Conservation (phyloP, 768 basidiomycete genomes). For the Mycena metata region DNA sequence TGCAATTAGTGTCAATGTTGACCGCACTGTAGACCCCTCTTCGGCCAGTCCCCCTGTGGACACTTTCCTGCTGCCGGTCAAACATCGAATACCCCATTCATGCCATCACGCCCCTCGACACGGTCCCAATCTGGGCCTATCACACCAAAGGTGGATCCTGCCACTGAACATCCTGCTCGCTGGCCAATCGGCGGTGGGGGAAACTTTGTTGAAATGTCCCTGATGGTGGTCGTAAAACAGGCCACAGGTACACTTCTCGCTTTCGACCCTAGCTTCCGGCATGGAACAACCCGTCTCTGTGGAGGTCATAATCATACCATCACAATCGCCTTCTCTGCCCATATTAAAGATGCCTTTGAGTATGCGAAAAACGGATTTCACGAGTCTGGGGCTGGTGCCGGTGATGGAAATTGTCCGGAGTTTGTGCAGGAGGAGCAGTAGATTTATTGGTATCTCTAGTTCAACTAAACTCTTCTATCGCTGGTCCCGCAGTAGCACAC, state of each 20-base stretch:
- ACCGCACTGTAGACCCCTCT: conserved; percentile 1
- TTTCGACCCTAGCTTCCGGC: neutral
- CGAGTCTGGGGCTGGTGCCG: conserved; percentile 5
- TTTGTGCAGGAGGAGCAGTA: neutral
- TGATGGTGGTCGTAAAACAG: conserved; percentile 5
- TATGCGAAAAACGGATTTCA: conserved; percentile 2
- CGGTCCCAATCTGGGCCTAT: too few relatives aligned
- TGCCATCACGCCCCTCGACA: too few relatives aligned
- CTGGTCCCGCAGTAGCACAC: too few relatives aligned
- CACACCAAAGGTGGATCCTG: too few relatives aligned
- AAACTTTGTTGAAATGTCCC: conserved; percentile 18
- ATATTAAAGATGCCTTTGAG: neutral
- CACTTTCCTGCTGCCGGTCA: too few relatives aligned
- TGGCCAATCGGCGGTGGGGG: conserved; percentile 5
- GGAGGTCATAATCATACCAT: neutral
- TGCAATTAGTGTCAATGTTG: conserved; percentile 4
- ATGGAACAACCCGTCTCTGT: conserved; percentile 22
- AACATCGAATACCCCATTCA: too few relatives aligned
- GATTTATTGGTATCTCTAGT: neutral
- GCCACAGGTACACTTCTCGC: neutral
- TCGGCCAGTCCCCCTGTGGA: neutral
- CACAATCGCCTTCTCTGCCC: neutral
- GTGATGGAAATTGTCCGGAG: conserved; percentile 10
- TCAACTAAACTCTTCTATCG: too few relatives aligned
- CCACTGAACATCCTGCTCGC: neutral